Evolutionary conservation across 768 basidiomycete genomes (phyloP), one percentile per base, ranked within the genome.

Genomic region (Rhizopogon vesiculosus): DNA sequence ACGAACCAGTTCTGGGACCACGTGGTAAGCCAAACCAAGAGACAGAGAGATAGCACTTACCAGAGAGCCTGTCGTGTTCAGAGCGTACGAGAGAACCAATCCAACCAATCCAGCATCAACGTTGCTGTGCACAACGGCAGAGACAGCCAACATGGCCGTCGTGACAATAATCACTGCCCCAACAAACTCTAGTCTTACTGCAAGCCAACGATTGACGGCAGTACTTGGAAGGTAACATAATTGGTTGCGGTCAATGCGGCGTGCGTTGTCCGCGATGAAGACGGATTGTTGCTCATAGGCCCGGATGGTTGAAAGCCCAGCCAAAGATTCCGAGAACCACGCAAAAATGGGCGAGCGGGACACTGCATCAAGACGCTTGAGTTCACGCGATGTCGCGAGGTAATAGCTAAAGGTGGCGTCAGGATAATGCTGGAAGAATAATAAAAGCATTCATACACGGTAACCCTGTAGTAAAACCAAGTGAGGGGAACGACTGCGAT

Each of bases 271-370:
- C 8, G 78, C 72, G 16, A 80, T 74, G 66, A 94, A 95, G 9
- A 86, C 72, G 0, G 69, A 46, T 64, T 91, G 84, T 59, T 91
- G 90, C 38, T 75, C 70, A 73, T 87, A 94, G 0, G 91, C 90
- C 0, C 91, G 82, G 61, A 95, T 93, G 2, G 91, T 93, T 1
- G 89, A 84, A 39, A 92, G 69, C 6, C 93, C 93, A 3, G 81
- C 78, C 39, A 85, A 72, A 3, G 82, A 86, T 66, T 91, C 91
- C 2, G 87, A 87, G 66, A 91, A 91, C 85, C 87, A 89, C 0
- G 87, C 87, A 68, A 96, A 95, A 56, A 98, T 92, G 1, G 95
- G 94, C 0, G 91, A 92, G 40, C 90, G 85, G 5, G 91, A 91
- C 25, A 92, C 87, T 0, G 93, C 89, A 61, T 94, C 92, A 13